These are phyloP conservation scores for Dothidotthia symphoricarpi DNA, from an alignment of 2,329 filamentous ascomycete species.

Conservation along the genomic window DNA sequence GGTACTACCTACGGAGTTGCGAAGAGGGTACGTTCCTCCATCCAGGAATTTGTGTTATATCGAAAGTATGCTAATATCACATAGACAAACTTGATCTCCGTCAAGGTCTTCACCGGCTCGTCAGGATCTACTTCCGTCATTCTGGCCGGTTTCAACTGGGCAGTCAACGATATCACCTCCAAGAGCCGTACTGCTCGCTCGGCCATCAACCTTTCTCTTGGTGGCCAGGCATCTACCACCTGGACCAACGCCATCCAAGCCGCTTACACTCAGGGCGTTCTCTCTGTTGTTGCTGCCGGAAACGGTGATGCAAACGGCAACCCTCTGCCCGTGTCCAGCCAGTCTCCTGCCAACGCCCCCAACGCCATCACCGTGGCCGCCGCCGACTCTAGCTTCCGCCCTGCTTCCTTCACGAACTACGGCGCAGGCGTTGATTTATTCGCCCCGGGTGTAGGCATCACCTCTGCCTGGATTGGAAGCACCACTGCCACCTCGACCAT, in stretches of 20 bases:
- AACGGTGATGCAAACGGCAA: constrained; percentile 21
- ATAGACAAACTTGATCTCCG: constrained; percentile 24
- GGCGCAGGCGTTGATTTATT: constrained; percentile 30
- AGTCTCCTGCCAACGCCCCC: constrained; percentile 28
- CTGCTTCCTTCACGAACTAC: constrained; percentile 32
- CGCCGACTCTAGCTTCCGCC: constrained; percentile 18
- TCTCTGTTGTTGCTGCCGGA: constrained; percentile 35
- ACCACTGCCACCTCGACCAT: constrained; percentile 39
- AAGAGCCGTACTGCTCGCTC: constrained; percentile 15
- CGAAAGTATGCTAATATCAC: not conserved
- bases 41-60: not conserved
- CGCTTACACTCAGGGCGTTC: constrained; percentile 22
- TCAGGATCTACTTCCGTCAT: constrained; percentile 8
- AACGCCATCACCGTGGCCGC: constrained; percentile 33
- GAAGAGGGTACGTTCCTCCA: constrained; percentile 6
- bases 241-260: constrained; percentile 28
- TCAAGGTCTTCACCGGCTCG: constrained; percentile 26
- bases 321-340: constrained; percentile 14
- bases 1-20: constrained; percentile 19
- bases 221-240: constrained; percentile 18
- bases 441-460: constrained; percentile 34
- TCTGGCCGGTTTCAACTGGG: constrained; percentile 24
- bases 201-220: constrained; percentile 34
- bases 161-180: constrained; percentile 20
- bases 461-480: constrained; percentile 45